phyloP scores from a whole-genome alignment of 2,329 filamentous ascomycete genomes.

The Xylariaceae sp. region DNA sequence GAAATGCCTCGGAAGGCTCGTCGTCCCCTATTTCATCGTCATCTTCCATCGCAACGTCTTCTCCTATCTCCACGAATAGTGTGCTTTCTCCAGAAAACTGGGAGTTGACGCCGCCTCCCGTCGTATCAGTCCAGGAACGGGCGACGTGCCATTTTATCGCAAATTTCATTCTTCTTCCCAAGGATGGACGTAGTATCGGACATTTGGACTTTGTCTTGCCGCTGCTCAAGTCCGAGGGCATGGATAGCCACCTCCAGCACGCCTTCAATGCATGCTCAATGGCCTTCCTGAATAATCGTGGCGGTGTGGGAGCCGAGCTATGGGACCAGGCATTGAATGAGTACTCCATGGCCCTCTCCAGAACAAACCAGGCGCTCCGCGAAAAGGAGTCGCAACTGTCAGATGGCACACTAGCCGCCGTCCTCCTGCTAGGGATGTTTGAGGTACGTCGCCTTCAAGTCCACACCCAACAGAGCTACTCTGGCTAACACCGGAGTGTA shows the following conservation, averaged over 20 bases:
- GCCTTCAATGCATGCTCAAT: slow-evolving; percentile 57
- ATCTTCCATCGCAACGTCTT: no score
- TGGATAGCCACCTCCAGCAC: slow-evolving; percentile 45
- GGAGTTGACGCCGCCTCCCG: slow-evolving; percentile 35
- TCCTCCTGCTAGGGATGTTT: slow-evolving; percentile 55
- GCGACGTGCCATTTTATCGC: slow-evolving; percentile 56
- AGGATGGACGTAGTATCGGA: slow-evolving; percentile 45
- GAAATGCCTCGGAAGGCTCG: slow-evolving; percentile 18
- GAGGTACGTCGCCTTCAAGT: slow-evolving; percentile 40
- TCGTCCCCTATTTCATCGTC: slow-evolving; percentile 18
- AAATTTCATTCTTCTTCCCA: slow-evolving; percentile 54
- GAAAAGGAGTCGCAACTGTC: slow-evolving; percentile 44
- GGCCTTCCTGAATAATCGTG: slow-evolving; percentile 51
- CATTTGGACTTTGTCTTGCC: slow-evolving; percentile 57
- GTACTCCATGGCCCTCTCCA: slow-evolving; percentile 51
- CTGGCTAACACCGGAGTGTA: not conserved
- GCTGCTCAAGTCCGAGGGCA: slow-evolving; percentile 43
- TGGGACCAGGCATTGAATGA: slow-evolving; percentile 42
- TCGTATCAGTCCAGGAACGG: slow-evolving; percentile 47
- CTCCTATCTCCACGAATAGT: no score
- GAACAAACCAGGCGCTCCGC: slow-evolving; percentile 48
- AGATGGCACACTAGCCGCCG: slow-evolving; percentile 55
- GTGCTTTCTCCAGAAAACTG: no score
- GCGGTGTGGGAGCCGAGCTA: slow-evolving; percentile 31
- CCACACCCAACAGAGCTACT: not conserved